Percentiles rank a stretch among this genome's conserved stretches.
These are phyloP conservation scores for Neospermospora avenae DNA, from an alignment of 2,329 filamentous ascomycete species.

Conservation along the genomic window DNA sequence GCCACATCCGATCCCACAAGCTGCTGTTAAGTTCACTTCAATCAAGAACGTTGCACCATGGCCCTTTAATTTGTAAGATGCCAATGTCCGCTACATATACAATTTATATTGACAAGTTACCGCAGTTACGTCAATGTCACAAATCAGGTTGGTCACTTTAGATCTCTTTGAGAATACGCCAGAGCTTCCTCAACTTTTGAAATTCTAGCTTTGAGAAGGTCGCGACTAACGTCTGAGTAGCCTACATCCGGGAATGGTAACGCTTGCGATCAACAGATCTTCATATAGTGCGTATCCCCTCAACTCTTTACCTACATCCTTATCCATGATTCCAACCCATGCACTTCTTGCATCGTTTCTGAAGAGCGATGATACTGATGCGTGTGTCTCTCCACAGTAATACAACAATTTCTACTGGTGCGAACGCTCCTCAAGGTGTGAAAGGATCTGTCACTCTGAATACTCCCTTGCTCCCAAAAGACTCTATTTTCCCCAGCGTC, in stretches of 20 bases:
- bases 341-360: no score
- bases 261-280: constrained; percentile 43
- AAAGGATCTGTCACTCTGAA: constrained; percentile 34
- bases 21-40: constrained; percentile 4
- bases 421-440: constrained; percentile 35
- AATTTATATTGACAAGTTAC: constrained; percentile 36
- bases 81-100: neutral
- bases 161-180: no score
- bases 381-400: constrained; percentile 30
- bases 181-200: neutral
- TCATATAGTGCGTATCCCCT: constrained; percentile 36
- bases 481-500: constrained; percentile 21
- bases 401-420: constrained; percentile 40
- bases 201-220: neutral
- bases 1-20: neutral
- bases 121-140: constrained; percentile 44
- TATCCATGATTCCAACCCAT: neutral
- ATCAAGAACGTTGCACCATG: constrained; percentile 1
- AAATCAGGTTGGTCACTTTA: constrained; percentile 47
- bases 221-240: neutral
- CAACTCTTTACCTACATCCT: neutral
- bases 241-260: constrained; percentile 43
- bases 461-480: constrained; percentile 32
- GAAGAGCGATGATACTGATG: no score
- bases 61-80: constrained; percentile 14